Evolutionary conservation across 1,284 basidiomycete species (phyloP).

Genomic region (Pseudomicrostroma phylloplanum): DNA sequence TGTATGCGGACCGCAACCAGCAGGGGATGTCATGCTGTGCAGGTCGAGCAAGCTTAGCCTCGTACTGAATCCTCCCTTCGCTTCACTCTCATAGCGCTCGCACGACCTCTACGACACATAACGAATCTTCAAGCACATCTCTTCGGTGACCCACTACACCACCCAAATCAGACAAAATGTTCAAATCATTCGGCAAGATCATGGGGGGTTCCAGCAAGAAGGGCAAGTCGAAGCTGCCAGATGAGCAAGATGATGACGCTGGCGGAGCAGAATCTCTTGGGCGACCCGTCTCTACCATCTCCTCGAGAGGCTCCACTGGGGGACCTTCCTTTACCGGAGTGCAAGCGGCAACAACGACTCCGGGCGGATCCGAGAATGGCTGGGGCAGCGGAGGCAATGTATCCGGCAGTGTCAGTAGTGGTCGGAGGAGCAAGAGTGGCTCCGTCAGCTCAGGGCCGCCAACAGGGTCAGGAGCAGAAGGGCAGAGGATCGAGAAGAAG

Average conservation of each 20-base stretch:
- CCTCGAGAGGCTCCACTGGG: conserved; percentile 6
- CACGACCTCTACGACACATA: no score
- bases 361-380: background rate
- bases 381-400: conserved; percentile 5
- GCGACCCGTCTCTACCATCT: conserved; percentile 4
- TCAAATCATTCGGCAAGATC: conserved; percentile 45
- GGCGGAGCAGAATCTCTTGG: conserved; percentile 18
- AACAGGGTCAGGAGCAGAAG: background rate
- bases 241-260: conserved; percentile 28
- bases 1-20: no score
- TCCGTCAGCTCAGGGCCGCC: no score
- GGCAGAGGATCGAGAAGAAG: conserved; percentile 37
- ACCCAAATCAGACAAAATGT: conserved; percentile 25
- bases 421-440: no score
- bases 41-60: no score
- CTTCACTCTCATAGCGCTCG: no score
- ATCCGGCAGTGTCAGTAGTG: no score
- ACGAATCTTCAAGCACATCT: no score
- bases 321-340: background rate
- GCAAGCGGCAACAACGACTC: conserved; percentile 9
- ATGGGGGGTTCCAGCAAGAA: conserved; percentile 45
- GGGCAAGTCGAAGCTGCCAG: conserved; percentile 36
- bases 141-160: background rate
- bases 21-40: no score
- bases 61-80: no score